Evolutionary conservation across 352 stramenopile species (phyloP).

Genomic region (Phytophthora kernoviae): DNA sequence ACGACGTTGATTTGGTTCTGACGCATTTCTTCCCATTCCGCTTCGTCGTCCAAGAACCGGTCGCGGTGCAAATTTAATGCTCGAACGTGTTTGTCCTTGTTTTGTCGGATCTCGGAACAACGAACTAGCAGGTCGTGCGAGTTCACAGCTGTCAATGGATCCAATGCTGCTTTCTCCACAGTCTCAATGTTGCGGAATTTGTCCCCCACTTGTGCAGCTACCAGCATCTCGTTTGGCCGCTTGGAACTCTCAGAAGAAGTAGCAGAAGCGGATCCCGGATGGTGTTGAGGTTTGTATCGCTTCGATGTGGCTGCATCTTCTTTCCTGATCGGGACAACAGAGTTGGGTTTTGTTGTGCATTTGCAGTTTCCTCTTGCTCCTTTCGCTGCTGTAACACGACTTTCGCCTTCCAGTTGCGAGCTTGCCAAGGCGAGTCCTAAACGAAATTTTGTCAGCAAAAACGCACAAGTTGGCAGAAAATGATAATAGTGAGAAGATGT

Average conservation of each 20-base stretch:
- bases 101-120: slow-evolving; percentile 66
- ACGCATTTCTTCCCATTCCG: slow-evolving; percentile 66
- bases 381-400: slow-evolving; percentile 16
- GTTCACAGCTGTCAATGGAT: slow-evolving; percentile 55
- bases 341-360: neutral
- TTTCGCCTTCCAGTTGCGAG: slow-evolving; percentile 63
- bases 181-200: slow-evolving; percentile 66
- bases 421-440: slow-evolving; percentile 73
- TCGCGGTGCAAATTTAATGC: slow-evolving; percentile 51
- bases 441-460: neutral
- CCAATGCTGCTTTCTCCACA: slow-evolving; percentile 56
- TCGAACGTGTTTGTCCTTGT: slow-evolving; percentile 49
- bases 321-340: neutral
- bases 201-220: neutral
- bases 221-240: slow-evolving; percentile 2
- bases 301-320: neutral
- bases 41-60: slow-evolving; percentile 59
- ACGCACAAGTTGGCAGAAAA: neutral
- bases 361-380: slow-evolving; percentile 2
- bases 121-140: slow-evolving; percentile 78
- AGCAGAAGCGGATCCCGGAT: neutral
- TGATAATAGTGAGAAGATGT: neutral
- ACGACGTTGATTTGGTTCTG: slow-evolving; percentile 76
- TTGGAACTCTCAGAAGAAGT: slow-evolving; percentile 5
- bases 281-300: neutral